phyloP scores from a whole-genome alignment of 2,329 filamentous ascomycete genomes.

The Pyricularia sp. region DNA sequence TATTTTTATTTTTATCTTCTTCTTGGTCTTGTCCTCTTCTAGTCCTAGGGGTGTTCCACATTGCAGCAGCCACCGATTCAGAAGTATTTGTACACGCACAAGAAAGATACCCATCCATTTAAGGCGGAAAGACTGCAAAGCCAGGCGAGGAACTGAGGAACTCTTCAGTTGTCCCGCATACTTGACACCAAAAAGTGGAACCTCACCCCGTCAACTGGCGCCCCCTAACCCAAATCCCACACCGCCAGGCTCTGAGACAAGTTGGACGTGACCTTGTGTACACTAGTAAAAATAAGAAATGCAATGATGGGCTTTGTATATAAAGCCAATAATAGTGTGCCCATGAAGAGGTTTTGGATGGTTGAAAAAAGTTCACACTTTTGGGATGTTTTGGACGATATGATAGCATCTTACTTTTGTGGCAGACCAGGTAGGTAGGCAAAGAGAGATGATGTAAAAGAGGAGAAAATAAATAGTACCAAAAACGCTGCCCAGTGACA shows the following conservation, averaged over 20 bases:
- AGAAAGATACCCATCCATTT: background rate
- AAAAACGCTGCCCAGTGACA: background rate
- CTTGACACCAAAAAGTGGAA: background rate
- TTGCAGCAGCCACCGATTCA: background rate
- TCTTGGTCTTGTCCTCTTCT: background rate
- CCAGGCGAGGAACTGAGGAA: background rate
- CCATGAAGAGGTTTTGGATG: background rate
- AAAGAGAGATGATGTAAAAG: background rate
- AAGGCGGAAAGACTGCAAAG: background rate
- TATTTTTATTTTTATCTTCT: background rate
- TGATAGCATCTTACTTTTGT: background rate
- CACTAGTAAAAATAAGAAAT: background rate
- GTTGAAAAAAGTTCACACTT: background rate
- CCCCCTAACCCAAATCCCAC: background rate
- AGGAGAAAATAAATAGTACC: background rate
- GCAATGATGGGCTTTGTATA: background rate
- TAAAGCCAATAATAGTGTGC: background rate
- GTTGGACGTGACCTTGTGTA: background rate
- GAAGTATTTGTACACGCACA: background rate
- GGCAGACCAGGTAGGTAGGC: no score
- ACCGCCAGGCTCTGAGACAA: background rate
- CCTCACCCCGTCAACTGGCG: no score
- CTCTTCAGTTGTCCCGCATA: background rate
- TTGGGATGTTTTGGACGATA: background rate
- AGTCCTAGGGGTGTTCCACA: background rate